A percentile compares a stretch with the other conserved stretches of the same genome.
Evolutionary conservation across 140 eudicot species (phyloP).

Genomic region (Bidens hawaiensis): DNA sequence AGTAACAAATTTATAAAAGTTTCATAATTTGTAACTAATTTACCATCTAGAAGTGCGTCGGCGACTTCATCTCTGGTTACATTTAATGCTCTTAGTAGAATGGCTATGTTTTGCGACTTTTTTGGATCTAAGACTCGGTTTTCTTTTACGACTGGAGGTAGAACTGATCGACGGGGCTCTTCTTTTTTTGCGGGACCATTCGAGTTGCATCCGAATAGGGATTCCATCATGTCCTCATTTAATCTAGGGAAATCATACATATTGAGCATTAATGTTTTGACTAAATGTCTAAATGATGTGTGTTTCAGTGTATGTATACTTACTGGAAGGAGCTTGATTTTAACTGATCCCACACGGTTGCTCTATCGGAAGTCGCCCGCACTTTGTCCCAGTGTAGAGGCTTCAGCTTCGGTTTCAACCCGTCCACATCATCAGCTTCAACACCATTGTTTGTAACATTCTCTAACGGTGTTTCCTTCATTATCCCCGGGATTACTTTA

Average conservation of each 20-base stretch:
- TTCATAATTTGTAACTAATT: constrained; percentile 4
- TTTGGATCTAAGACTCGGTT: constrained; percentile 90
- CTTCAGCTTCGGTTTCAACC: constrained; percentile 74
- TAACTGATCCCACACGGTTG: constrained; percentile 97
- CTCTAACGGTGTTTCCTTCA: constrained; percentile 28
- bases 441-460: constrained; percentile 33
- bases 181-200: constrained; percentile 46
- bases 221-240: constrained; percentile 93
- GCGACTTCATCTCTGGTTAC: constrained; percentile 91
- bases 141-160: constrained; percentile 68
- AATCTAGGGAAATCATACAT: constrained; percentile 35
- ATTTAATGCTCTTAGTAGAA: constrained; percentile 75
- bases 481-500: constrained; percentile 29
- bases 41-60: constrained; percentile 94
- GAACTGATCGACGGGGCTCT: constrained; percentile 44
- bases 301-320: constrained; percentile 25
- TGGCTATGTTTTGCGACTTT: constrained; percentile 97
- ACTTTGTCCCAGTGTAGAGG: constrained; percentile 99
- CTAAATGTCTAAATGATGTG: constrained; percentile 5
- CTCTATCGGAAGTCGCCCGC: constrained; percentile 86
- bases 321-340: constrained; percentile 98
- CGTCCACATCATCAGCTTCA: constrained; percentile 62
- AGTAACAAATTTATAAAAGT: neutral
- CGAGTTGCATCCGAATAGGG: constrained; percentile 73
- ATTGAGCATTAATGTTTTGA: constrained; percentile 8